Conservation (phyloP, 768 basidiomycete species). For the Hericium erinaceus region DNA sequence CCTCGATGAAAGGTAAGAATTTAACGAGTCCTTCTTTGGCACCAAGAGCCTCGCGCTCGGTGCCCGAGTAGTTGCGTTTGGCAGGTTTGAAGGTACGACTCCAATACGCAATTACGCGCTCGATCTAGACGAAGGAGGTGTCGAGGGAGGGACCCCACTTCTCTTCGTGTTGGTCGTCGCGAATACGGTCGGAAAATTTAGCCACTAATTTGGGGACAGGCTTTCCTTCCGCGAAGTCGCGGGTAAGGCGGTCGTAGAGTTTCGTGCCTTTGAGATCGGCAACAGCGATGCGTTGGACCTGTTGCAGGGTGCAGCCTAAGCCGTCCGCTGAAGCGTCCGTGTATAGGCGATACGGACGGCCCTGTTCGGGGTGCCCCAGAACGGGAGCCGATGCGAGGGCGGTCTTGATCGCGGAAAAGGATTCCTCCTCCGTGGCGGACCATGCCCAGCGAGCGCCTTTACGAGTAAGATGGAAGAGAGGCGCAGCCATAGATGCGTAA, state of each 20-base stretch:
- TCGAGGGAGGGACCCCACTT: not conserved
- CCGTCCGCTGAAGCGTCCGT: slow-evolving; percentile 21
- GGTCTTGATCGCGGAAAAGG: slow-evolving; percentile 24
- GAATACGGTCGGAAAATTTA: slow-evolving; percentile 8
- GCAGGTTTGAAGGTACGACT: slow-evolving; percentile 10
- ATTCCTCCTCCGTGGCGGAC: slow-evolving; percentile 16
- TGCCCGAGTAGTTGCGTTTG: too few relatives aligned
- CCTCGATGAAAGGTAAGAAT: slow-evolving; percentile 22
- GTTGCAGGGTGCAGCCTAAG: slow-evolving; percentile 16
- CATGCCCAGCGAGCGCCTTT: slow-evolving; percentile 20
- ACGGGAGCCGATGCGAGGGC: slow-evolving; percentile 26
- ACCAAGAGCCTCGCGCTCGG: slow-evolving; percentile 5
- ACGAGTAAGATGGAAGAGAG: slow-evolving; percentile 25
- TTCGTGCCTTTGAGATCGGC: too few relatives aligned
- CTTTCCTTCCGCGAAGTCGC: too few relatives aligned
- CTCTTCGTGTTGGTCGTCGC: slow-evolving; percentile 12
- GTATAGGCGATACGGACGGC: slow-evolving; percentile 26
- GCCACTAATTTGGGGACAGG: not conserved
- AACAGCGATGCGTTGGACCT: not conserved
- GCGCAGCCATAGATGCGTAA: slow-evolving; percentile 25
- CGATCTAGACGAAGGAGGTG: too few relatives aligned
- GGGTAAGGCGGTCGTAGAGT: too few relatives aligned
- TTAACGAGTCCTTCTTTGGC: slow-evolving; percentile 6
- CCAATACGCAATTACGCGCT: not conserved
- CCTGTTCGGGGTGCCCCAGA: slow-evolving; percentile 20